Evolutionary conservation across 2,329 filamentous ascomycete species (phyloP).

Genomic region (Emydomyces testavorans): DNA sequence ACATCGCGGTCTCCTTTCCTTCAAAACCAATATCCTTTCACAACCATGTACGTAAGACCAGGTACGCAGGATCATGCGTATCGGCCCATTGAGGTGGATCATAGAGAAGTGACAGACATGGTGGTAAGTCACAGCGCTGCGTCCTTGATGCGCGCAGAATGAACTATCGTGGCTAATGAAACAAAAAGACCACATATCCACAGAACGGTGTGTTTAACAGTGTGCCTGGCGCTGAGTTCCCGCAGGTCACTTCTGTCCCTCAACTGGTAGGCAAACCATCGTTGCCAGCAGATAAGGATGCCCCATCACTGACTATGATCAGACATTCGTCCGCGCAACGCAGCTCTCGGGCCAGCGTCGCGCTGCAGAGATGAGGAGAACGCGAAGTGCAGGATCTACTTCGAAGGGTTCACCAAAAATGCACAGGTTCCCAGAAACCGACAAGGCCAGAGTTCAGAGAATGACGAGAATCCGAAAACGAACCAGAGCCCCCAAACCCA

Average conservation of each 20-base stretch:
- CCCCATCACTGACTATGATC: neutral
- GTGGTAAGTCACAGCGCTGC: neutral
- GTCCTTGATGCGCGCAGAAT: neutral
- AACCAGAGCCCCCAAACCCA: conserved; percentile 12
- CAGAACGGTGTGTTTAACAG: conserved; percentile 6
- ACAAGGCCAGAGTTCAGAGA: conserved; percentile 17
- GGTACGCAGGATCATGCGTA: conserved; percentile 3
- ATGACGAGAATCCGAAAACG: conserved; percentile 17
- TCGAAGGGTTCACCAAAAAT: conserved; percentile 7
- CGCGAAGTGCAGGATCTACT: conserved; percentile 13
- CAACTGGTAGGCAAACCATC: conserved; percentile 5
- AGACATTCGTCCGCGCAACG: conserved; percentile 9
- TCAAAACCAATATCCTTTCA: conserved; percentile 7
- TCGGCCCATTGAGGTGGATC: conserved; percentile 7
- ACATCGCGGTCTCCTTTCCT: conserved; percentile 5
- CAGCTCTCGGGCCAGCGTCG: neutral
- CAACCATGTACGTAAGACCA: conserved; percentile 10
- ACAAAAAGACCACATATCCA: conserved; percentile 9
- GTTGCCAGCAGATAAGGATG: neutral
- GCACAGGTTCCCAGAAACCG: conserved; percentile 8
- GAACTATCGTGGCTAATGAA: neutral
- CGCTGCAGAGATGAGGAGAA: conserved; percentile 12
- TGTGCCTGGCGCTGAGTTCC: conserved; percentile 8
- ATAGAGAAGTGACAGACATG: conserved; percentile 1
- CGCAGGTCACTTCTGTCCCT: conserved; percentile 11